These are phyloP conservation scores for Cryptococcus sp. DNA, from an alignment of 1,284 basidiomycete species.

Conservation along the genomic window DNA sequence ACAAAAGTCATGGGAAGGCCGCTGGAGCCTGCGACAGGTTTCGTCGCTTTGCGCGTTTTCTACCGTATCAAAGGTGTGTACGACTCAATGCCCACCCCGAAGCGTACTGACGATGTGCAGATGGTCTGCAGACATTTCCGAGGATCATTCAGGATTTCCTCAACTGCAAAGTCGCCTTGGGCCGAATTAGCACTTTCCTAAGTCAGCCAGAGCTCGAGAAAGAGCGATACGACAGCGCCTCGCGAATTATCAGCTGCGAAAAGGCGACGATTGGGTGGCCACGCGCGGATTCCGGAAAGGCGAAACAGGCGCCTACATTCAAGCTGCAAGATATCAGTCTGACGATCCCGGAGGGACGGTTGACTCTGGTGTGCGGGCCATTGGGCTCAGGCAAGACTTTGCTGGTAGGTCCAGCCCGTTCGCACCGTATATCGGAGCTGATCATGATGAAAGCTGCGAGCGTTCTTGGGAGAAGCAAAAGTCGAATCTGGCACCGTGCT, in stretches of 20 bases:
- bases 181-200: conserved; percentile 40
- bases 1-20: conserved; percentile 41
- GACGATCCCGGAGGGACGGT: conserved; percentile 32
- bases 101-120: conserved; percentile 4
- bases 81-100: background rate
- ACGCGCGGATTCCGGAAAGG: conserved; percentile 6
- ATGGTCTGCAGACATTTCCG: conserved; percentile 37
- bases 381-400: conserved; percentile 52
- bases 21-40: conserved; percentile 48
- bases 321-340: conserved; percentile 34
- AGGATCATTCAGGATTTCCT: conserved; percentile 34
- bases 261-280: conserved; percentile 48
- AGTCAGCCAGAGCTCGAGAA: conserved; percentile 42
- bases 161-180: conserved; percentile 40
- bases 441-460: conserved; percentile 33
- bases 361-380: conserved; percentile 50
- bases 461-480: conserved; percentile 46
- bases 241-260: conserved; percentile 25
- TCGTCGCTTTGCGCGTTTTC: conserved; percentile 42
- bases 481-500: conserved; percentile 28
- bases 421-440: background rate
- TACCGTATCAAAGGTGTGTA: conserved; percentile 34
- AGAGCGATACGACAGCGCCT: conserved; percentile 10
- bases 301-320: conserved; percentile 21
- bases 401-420: conserved; percentile 29